These are phyloP conservation scores for Penicillium goetzii DNA, from an alignment of 495 filamentous ascomycete species.

Conservation along the genomic window DNA sequence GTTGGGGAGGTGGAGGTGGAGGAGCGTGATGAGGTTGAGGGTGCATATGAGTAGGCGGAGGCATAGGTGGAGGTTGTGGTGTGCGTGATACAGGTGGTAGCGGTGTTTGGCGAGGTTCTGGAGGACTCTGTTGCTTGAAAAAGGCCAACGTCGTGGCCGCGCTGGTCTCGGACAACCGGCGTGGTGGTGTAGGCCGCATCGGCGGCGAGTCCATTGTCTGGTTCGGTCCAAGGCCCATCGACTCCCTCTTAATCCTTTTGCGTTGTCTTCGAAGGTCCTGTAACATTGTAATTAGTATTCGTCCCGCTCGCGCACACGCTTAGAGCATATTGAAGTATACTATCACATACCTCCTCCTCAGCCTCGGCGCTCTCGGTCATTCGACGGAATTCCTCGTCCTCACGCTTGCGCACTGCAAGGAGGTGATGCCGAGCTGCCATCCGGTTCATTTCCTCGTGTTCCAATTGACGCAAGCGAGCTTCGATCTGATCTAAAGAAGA, in stretches of 20 bases:
- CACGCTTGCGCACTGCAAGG: slow-evolving; percentile 50
- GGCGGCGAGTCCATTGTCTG: slow-evolving; percentile 46
- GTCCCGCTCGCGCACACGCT: neutral
- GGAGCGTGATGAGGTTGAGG: slow-evolving; percentile 28
- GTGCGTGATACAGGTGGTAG: slow-evolving; percentile 39
- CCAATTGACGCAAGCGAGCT: slow-evolving; percentile 48
- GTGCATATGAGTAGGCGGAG: slow-evolving; percentile 29
- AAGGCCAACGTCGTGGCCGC: slow-evolving; percentile 57
- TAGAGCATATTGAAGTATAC: slow-evolving; percentile 13
- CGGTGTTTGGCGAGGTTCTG: slow-evolving; percentile 46
- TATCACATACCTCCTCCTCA: slow-evolving; percentile 50
- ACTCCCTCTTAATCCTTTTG: slow-evolving; percentile 52
- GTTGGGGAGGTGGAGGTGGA: slow-evolving; percentile 24
- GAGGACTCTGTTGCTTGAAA: slow-evolving; percentile 54
- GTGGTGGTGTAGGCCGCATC: slow-evolving; percentile 47
- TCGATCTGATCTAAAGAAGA: slow-evolving; percentile 50
- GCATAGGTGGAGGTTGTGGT: slow-evolving; percentile 28
- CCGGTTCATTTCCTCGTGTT: slow-evolving; percentile 52
- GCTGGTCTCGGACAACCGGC: slow-evolving; percentile 52
- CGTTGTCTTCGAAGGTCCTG: slow-evolving; percentile 53
- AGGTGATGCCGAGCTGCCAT: slow-evolving; percentile 49
- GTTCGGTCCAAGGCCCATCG: slow-evolving; percentile 49
- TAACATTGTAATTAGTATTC: neutral
- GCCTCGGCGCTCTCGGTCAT: slow-evolving; percentile 52
- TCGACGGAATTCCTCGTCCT: slow-evolving; percentile 53